phyloP scores from a whole-genome alignment of 768 basidiomycete genomes.

The Strobilomyces echinocephalus region DNA sequence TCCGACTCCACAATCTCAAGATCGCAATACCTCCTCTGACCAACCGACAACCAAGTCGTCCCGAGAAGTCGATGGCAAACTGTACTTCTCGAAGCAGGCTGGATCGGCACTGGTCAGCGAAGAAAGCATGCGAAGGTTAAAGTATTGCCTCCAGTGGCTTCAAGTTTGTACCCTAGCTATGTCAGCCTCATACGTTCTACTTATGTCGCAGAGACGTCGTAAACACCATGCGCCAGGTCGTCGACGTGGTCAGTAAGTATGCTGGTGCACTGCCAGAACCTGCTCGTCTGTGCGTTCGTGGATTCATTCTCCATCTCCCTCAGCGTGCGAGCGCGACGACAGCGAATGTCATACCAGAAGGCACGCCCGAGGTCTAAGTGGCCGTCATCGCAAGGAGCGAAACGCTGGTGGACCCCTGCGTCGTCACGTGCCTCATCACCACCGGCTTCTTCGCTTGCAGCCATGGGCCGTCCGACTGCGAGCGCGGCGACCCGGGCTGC shows the following conservation, averaged over 20 bases:
- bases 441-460: conserved; percentile 20
- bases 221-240: conserved; percentile 84
- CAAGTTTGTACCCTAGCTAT: conserved; percentile 46
- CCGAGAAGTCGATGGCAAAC: conserved; percentile 83
- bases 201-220: conserved; percentile 73
- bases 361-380: conserved; percentile 16
- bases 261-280: conserved; percentile 87
- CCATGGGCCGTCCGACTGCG: conserved; percentile 33
- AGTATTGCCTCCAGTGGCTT: conserved; percentile 85
- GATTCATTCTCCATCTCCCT: conserved; percentile 76
- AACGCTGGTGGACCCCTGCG: conserved; percentile 33
- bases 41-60: conserved; percentile 48
- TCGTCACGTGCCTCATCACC: conserved; percentile 36
- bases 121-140: conserved; percentile 81
- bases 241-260: conserved; percentile 81
- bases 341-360: conserved; percentile 22
- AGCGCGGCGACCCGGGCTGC: conserved; percentile 69
- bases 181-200: background rate
- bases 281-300: conserved; percentile 65
- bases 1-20: conserved; percentile 22
- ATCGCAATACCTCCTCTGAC: conserved; percentile 11
- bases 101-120: conserved; percentile 85
- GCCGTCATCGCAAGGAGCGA: conserved; percentile 35
- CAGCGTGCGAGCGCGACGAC: conserved; percentile 54
- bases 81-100: conserved; percentile 80